Conservation (phyloP, 129 eudicot species). For the Rutidosis leptorrhynchoides region DNA sequence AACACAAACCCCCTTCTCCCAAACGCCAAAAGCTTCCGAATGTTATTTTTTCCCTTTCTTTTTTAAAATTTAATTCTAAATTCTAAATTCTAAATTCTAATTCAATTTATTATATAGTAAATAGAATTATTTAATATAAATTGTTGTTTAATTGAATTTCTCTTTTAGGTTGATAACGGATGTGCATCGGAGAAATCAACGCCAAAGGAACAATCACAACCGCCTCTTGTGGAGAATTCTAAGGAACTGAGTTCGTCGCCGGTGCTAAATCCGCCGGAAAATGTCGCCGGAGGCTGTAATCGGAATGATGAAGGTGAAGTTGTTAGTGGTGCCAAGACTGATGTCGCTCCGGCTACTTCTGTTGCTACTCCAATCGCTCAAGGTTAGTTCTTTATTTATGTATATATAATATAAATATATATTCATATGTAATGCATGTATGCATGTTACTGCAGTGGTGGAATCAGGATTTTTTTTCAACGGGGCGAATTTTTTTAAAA, state of each 20-base stretch:
- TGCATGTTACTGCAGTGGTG: too few relatives aligned
- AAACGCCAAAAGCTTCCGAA: constrained; percentile 59
- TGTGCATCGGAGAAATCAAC: constrained; percentile 53
- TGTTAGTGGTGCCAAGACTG: constrained; percentile 31
- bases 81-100: neutral
- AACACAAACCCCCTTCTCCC: constrained; percentile 65
- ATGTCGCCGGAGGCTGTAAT: constrained; percentile 25
- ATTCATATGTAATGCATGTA: constrained; percentile 13
- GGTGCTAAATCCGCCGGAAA: constrained; percentile 50
- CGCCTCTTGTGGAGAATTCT: constrained; percentile 41
- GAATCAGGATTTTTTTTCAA: too few relatives aligned
- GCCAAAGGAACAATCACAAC: constrained; percentile 22
- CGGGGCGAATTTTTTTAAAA: too few relatives aligned
- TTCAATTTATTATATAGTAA: too few relatives aligned
- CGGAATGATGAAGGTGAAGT: constrained; percentile 31
- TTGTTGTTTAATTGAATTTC: neutral
- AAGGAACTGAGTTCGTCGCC: constrained; percentile 42
- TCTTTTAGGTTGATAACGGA: constrained; percentile 47
- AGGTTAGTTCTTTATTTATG: constrained; percentile 17
- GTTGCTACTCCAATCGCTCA: constrained; percentile 51
- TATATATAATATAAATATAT: neutral
- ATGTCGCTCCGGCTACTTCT: constrained; percentile 46
- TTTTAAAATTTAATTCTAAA: neutral
- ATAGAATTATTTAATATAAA: neutral
- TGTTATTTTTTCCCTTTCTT: constrained; percentile 7